phyloP scores from a whole-genome alignment of 2,329 filamentous ascomycete genomes.

The Cladophialophora psammophila region DNA sequence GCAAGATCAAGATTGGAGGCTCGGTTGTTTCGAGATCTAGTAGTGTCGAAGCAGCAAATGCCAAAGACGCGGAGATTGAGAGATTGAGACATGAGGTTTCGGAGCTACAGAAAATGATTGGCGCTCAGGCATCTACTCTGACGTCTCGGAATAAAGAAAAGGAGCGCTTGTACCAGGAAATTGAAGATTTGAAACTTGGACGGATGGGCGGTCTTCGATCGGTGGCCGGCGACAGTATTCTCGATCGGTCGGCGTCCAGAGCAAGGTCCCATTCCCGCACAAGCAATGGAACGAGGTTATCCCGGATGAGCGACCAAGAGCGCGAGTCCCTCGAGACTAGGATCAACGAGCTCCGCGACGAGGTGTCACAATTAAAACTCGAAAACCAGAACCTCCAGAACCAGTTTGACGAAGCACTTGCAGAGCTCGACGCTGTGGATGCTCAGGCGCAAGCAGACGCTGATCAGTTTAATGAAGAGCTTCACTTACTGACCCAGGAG shows the following conservation, averaged over 20 bases:
- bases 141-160: constrained; percentile 95
- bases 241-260: constrained; percentile 92
- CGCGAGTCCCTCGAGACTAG: constrained; percentile 86
- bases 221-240: constrained; percentile 80
- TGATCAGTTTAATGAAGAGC: constrained; percentile 77
- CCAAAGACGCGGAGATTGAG: constrained; percentile 73
- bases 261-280: constrained; percentile 77
- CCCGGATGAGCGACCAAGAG: constrained; percentile 73
- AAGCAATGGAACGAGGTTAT: constrained; percentile 72
- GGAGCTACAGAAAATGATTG: constrained; percentile 87
- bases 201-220: constrained; percentile 71
- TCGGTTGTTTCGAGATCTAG: constrained; percentile 52
- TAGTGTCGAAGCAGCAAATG: constrained; percentile 55
- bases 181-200: constrained; percentile 92
- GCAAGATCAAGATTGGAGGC: constrained; percentile 45
- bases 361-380: constrained; percentile 83
- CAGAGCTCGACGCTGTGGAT: constrained; percentile 78
- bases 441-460: constrained; percentile 80
- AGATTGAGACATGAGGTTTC: constrained; percentile 91
- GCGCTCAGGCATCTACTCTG: constrained; percentile 96
- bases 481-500: constrained; percentile 79
- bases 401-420: constrained; percentile 79
- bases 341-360: constrained; percentile 83
- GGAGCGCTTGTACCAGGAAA: constrained; percentile 93
- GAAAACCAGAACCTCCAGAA: constrained; percentile 88